Conservation (phyloP, 768 basidiomycete genomes). For the Grammothele lineata region DNA sequence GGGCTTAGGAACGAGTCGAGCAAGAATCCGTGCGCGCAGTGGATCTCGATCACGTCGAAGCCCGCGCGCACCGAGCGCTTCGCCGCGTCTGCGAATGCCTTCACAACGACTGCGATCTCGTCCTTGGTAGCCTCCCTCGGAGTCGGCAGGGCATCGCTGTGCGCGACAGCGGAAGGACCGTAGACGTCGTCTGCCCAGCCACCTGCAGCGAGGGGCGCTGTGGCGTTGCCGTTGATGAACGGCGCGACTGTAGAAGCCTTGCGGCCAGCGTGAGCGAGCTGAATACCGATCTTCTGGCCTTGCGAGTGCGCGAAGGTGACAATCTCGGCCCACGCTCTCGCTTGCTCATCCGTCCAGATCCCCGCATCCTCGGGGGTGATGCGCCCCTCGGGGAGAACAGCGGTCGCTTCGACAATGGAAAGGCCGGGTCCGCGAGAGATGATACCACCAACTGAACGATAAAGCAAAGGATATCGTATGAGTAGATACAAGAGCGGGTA, state of each 20-base stretch:
- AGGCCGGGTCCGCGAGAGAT: constrained; percentile 50
- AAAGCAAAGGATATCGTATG: not conserved
- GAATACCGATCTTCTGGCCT: constrained; percentile 63
- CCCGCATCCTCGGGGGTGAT: constrained; percentile 57
- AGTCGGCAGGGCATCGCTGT: constrained; percentile 29
- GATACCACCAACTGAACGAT: constrained; percentile 43
- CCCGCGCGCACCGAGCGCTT: constrained; percentile 58
- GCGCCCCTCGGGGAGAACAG: constrained; percentile 52
- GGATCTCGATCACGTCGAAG: constrained; percentile 22
- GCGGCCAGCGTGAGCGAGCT: constrained; percentile 70
- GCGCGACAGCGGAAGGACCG: constrained; percentile 50
- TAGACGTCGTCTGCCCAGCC: constrained; percentile 33
- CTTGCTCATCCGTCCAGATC: constrained; percentile 60
- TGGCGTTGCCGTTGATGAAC: constrained; percentile 47
- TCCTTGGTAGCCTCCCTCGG: constrained; percentile 34
- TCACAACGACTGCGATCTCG: constrained; percentile 34
- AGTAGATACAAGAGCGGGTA: not conserved
- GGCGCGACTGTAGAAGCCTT: constrained; percentile 61
- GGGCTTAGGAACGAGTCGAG: constrained; percentile 35
- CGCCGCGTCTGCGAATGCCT: constrained; percentile 38
- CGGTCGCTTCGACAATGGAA: constrained; percentile 62
- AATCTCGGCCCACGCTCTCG: constrained; percentile 39
- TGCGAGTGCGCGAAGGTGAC: constrained; percentile 68
- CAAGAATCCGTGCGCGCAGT: constrained; percentile 21
- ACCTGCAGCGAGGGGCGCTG: constrained; percentile 32